Conservation (phyloP, 2,329 filamentous ascomycete species). For the Lasiodiplodia gonubiensis region DNA sequence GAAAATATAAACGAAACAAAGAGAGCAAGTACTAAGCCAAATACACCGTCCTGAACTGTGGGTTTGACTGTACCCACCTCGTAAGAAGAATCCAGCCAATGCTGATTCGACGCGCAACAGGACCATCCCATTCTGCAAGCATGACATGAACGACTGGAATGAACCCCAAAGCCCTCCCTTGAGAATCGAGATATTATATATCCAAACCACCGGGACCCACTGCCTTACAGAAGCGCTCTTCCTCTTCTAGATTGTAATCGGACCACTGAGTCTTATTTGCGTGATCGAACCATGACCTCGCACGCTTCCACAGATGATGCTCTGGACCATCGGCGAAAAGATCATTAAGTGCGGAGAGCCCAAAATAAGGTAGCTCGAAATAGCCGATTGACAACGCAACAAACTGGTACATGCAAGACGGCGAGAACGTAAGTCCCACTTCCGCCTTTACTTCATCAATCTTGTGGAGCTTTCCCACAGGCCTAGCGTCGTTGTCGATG, state of each 20-base stretch:
- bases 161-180: neutral
- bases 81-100: constrained; percentile 10
- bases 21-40: neutral
- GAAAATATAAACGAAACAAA: too few relatives aligned
- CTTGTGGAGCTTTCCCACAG: neutral
- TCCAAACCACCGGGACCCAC: neutral
- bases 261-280: neutral
- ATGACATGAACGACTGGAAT: constrained; percentile 11
- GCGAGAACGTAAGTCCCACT: accelerated
- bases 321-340: too few relatives aligned
- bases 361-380: too few relatives aligned
- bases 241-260: neutral
- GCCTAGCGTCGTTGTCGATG: neutral
- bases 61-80: neutral
- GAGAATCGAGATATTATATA: neutral
- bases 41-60: neutral
- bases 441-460: neutral
- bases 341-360: too few relatives aligned
- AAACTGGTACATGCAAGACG: neutral
- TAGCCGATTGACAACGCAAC: neutral
- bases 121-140: neutral
- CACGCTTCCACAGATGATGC: too few relatives aligned
- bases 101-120: neutral
- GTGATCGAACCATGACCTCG: neutral
- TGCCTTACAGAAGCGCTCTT: neutral